phyloP scores from a whole-genome alignment of 116 monocot genomes.

The Cymodocea nodosa region DNA sequence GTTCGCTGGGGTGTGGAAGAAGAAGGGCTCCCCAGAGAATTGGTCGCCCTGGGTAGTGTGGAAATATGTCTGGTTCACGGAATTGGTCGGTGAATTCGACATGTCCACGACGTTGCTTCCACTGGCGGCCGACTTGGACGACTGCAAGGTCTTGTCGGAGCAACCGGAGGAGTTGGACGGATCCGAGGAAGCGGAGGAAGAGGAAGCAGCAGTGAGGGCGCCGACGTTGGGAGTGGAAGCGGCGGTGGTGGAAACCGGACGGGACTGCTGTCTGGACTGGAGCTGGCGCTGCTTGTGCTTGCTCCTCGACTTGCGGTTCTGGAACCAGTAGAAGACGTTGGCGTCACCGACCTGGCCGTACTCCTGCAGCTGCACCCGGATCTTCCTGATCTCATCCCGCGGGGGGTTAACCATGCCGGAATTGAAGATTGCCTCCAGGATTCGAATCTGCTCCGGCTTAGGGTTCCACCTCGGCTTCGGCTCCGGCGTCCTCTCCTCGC shows the following conservation, averaged over 20 bases:
- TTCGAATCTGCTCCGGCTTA: constrained; percentile 90
- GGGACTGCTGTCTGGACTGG: constrained; percentile 11
- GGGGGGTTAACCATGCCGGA: constrained; percentile 98
- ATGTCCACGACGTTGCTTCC: constrained; percentile 7
- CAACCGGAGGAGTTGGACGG: constrained; percentile 21
- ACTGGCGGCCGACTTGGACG: constrained; percentile 5
- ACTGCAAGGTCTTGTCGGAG: constrained; percentile 21
- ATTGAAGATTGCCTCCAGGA: constrained; percentile 93
- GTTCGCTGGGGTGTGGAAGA: constrained; percentile 16
- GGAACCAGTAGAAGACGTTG: constrained; percentile 99
- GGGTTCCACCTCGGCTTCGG: constrained; percentile 99
- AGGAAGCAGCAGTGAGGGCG: constrained; percentile 13
- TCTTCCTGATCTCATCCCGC: constrained; percentile 80
- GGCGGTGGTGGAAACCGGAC: background rate
- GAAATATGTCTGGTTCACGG: constrained; percentile 30
- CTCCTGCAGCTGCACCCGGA: constrained; percentile 73
- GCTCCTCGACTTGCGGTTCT: constrained; percentile 95
- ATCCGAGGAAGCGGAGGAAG: constrained; percentile 25
- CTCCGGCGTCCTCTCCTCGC: constrained; percentile 75
- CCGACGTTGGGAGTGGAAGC: background rate
- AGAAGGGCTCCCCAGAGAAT: constrained; percentile 17
- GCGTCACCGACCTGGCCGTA: constrained; percentile 92
- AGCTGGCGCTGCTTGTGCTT: constrained; percentile 70
- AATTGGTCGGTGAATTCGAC: constrained; percentile 16
- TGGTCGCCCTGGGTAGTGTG: constrained; percentile 5